phyloP scores from a whole-genome alignment of 257 asterid genomes.

The Dorcoceras hygrometricum region DNA sequence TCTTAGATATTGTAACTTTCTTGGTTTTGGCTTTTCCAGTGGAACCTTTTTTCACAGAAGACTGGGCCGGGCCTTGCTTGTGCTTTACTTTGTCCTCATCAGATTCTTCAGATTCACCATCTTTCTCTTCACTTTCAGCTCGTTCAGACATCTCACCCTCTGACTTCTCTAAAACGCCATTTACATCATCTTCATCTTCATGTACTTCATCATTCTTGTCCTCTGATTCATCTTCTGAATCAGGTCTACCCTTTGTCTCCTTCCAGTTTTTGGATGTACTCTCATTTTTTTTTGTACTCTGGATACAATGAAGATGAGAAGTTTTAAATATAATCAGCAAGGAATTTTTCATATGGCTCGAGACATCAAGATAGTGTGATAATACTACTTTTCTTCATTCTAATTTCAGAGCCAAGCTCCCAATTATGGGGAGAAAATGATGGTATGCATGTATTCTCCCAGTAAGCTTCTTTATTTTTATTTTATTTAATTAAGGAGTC shows the following conservation, averaged over 20 bases:
- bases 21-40: conserved; percentile 46
- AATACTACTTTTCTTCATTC: conserved; percentile 13
- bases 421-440: neutral
- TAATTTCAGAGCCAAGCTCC: conserved; percentile 11
- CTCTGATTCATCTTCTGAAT: conserved; percentile 63
- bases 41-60: conserved; percentile 53
- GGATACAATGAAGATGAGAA: conserved; percentile 19
- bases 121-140: conserved; percentile 60
- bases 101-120: conserved; percentile 45
- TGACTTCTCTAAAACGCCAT: conserved; percentile 56
- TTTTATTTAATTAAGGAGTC: neutral
- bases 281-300: conserved; percentile 51
- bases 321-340: neutral
- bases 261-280: conserved; percentile 45
- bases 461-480: neutral
- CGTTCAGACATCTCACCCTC: conserved; percentile 72
- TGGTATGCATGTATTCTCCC: neutral
- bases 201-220: conserved; percentile 39
- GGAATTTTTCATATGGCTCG: conserved; percentile 9
- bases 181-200: conserved; percentile 43
- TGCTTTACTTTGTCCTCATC: conserved; percentile 46
- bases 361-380: neutral
- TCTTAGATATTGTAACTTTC: conserved; percentile 43
- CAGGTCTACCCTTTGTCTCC: conserved; percentile 30
- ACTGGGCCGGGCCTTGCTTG: conserved; percentile 40